Evolutionary conservation across 345 rosid species (phyloP).

Genomic region (Melaleuca quinquenervia): DNA sequence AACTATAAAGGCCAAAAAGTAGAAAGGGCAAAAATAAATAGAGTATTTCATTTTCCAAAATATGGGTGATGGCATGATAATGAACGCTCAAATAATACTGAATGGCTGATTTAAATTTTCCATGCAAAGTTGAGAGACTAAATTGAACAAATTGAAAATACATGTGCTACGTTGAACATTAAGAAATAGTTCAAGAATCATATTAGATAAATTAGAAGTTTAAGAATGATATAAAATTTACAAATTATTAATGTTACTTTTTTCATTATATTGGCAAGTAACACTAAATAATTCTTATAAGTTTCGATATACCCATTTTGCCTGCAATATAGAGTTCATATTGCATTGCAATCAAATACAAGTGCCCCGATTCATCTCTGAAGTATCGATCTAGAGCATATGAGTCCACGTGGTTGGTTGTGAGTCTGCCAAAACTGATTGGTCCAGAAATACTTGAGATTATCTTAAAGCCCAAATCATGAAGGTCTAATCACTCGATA

Average conservation of each 20-base stretch:
- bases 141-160: neutral
- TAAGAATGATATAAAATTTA: rapidly evolving
- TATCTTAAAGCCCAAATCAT: neutral
- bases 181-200: rapidly evolving
- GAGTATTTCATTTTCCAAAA: neutral
- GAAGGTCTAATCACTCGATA: rapidly evolving
- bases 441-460: rapidly evolving
- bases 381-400: neutral
- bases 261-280: rapidly evolving
- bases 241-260: neutral
- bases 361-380: rapidly evolving
- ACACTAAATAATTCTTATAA: too few species aligned
- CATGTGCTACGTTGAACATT: neutral
- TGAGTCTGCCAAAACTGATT: neutral
- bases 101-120: neutral
- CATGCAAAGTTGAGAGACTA: rapidly evolving
- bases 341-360: rapidly evolving
- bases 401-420: neutral
- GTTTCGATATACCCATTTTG: too few species aligned
- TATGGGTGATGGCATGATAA: rapidly evolving
- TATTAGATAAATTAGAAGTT: too few species aligned
- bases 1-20: neutral
- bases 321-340: too few species aligned
- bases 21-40: neutral
- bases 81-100: rapidly evolving